These are phyloP conservation scores for Limonium bicolor DNA, from an alignment of 148 eudicot genomes.

Conservation along the genomic window DNA sequence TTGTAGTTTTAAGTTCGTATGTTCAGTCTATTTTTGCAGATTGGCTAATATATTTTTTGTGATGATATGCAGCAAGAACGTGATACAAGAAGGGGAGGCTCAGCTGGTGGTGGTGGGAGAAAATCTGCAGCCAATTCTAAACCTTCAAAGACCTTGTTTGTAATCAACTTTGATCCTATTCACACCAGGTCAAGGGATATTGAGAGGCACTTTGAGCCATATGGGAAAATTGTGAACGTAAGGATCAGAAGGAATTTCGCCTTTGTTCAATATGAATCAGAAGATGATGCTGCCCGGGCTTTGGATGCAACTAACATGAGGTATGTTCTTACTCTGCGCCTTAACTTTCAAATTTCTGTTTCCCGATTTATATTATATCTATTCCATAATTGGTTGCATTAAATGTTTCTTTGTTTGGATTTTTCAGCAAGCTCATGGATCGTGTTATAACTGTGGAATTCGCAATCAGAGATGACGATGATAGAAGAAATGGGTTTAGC, in stretches of 20 bases:
- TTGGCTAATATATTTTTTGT: too few relatives aligned
- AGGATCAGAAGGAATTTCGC: conserved; percentile 73
- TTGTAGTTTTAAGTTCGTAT: background rate
- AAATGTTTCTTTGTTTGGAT: background rate
- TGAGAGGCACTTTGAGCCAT: conserved; percentile 68
- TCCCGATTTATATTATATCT: background rate
- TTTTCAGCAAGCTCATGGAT: conserved; percentile 58
- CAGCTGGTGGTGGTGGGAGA: conserved; percentile 22
- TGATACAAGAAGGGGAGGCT: conserved; percentile 42
- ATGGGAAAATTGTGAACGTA: conserved; percentile 56
- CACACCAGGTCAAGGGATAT: conserved; percentile 58
- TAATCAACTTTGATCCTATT: conserved; percentile 64
- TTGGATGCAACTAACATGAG: conserved; percentile 68
- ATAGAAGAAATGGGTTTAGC: conserved; percentile 27
- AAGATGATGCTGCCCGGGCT: conserved; percentile 79
- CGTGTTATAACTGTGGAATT: conserved; percentile 75
- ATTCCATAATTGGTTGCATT: background rate
- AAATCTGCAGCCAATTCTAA: conserved; percentile 41
- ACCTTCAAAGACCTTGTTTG: conserved; percentile 80
- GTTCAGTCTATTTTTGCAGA: too few relatives aligned
- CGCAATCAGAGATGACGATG: conserved; percentile 67
- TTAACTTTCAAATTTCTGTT: background rate
- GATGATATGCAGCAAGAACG: conserved; percentile 54
- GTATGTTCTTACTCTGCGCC: conserved; percentile 11
- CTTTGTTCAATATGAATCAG: conserved; percentile 68